phyloP scores from a whole-genome alignment of 2,329 filamentous ascomycete species.

The Zymoseptoria passerinii region DNA sequence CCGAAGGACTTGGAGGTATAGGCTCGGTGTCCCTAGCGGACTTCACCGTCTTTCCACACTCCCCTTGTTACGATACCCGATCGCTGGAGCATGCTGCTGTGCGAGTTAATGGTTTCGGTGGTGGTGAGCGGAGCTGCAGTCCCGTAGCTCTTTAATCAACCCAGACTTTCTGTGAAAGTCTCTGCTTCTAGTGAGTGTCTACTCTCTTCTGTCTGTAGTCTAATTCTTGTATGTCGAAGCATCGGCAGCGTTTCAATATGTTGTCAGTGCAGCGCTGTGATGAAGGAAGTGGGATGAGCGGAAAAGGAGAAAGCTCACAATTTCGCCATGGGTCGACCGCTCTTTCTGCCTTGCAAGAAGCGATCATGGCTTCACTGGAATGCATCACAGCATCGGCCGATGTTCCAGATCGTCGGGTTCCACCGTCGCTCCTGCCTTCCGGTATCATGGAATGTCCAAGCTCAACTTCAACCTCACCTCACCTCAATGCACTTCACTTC shows the following conservation, averaged over 20 bases:
- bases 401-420: not conserved
- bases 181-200: too few species aligned
- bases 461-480: not conserved
- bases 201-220: too few species aligned
- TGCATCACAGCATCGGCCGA: not conserved
- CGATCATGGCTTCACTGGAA: not conserved
- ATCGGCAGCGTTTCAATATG: too few species aligned
- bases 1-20: constrained; percentile 10
- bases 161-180: not conserved
- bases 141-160: not conserved
- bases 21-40: not conserved
- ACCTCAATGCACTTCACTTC: not conserved
- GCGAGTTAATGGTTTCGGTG: not conserved
- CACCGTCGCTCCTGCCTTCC: not conserved
- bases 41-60: not conserved
- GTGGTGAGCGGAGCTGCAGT: not conserved
- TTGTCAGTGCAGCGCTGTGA: too few species aligned
- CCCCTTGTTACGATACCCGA: not conserved
- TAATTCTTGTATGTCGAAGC: too few species aligned
- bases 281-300: too few species aligned
- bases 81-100: not conserved
- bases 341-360: too few species aligned
- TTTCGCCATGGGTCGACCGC: too few species aligned
- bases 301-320: too few species aligned
- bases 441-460: not conserved